phyloP scores from a whole-genome alignment of 345 rosid genomes.

The Citrus reticulata region DNA sequence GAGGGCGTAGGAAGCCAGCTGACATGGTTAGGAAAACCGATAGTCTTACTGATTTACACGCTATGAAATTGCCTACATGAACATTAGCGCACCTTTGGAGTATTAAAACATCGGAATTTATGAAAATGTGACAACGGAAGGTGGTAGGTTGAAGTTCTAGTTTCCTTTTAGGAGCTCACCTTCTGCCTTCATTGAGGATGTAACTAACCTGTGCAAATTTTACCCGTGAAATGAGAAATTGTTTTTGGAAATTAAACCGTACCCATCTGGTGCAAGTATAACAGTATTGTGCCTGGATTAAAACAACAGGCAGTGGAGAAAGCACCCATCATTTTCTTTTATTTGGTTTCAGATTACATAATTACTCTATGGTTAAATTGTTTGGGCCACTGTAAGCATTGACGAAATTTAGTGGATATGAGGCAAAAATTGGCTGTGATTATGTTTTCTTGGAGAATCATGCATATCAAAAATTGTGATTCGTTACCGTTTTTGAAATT shows the following conservation, averaged over 20 bases:
- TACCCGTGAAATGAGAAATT: constrained; percentile 11
- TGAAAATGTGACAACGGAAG: not conserved
- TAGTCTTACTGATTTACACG: constrained; percentile 19
- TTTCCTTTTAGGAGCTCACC: constrained; percentile 28
- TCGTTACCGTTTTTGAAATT: too few relatives aligned
- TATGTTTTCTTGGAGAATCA: not conserved
- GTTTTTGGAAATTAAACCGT: not conserved
- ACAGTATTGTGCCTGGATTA: not conserved
- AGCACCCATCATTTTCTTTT: not conserved
- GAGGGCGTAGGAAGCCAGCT: constrained; percentile 19
- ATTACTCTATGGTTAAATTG: too few relatives aligned
- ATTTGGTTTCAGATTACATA: too few relatives aligned
- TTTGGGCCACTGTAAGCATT: too few relatives aligned
- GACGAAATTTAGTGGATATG: not conserved
- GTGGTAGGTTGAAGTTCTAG: constrained; percentile 35
- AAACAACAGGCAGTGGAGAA: not conserved
- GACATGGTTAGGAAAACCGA: constrained; percentile 18
- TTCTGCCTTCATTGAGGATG: constrained; percentile 21
- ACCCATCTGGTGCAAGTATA: not conserved
- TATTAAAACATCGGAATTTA: not conserved
- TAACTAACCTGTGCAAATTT: constrained; percentile 11
- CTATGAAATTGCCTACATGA: not conserved
- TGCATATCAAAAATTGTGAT: not conserved
- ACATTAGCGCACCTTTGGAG: constrained; percentile 1
- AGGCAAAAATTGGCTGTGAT: not conserved